Percentiles rank a stretch among this genome's conserved stretches.
These are phyloP conservation scores for Physcomitrium patens DNA, from an alignment of 225 moss, liverwort and hornwort species.

Conservation along the genomic window DNA sequence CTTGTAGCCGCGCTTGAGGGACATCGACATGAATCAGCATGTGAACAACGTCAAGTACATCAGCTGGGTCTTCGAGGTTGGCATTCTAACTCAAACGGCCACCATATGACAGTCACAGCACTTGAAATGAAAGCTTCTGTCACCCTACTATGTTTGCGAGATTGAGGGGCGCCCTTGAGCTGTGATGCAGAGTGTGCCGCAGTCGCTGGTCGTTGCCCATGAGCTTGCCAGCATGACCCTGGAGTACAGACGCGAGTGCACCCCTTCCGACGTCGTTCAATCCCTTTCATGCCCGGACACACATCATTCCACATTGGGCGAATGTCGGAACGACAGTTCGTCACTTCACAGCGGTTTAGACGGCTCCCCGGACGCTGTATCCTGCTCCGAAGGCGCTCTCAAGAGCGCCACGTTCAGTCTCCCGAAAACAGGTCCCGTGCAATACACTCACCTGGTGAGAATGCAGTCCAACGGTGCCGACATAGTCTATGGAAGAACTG, in stretches of 20 bases:
- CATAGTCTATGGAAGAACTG: constrained; percentile 69
- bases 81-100: constrained; percentile 1
- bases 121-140: neutral
- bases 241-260: constrained; percentile 76
- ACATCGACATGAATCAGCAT: constrained; percentile 89
- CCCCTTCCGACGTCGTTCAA: constrained; percentile 67
- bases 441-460: constrained; percentile 71
- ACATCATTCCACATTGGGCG: constrained; percentile 12
- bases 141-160: neutral
- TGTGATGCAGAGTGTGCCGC: constrained; percentile 66
- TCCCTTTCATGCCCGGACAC: constrained; percentile 70
- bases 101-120: neutral
- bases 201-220: constrained; percentile 61
- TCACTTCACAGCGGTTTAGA: constrained; percentile 55
- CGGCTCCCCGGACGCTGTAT: constrained; percentile 76
- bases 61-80: constrained; percentile 83
- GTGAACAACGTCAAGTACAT: constrained; percentile 87
- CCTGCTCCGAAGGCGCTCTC: constrained; percentile 66
- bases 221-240: constrained; percentile 76
- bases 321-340: constrained; percentile 1
- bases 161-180: neutral
- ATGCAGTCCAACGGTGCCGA: constrained; percentile 71
- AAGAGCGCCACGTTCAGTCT: constrained; percentile 47
- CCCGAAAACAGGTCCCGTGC: constrained; percentile 39
- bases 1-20: constrained; percentile 65